Evolutionary conservation across 75 land plant species (phyloP).

Genomic region (Chamaecyparis obtusa): DNA sequence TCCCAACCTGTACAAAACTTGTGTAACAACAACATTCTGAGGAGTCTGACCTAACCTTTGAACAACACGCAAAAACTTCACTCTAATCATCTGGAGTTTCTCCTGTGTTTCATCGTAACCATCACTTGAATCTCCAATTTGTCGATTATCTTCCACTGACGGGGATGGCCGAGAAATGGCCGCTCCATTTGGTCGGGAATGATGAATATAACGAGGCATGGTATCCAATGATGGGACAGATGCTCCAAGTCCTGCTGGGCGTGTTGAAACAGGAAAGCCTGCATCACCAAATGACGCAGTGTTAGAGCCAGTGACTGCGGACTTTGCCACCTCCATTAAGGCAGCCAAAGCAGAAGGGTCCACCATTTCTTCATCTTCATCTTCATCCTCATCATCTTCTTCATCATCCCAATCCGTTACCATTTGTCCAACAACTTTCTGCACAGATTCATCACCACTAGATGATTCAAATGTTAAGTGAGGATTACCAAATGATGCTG

Average conservation of each 20-base stretch:
- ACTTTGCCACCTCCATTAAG: constrained; percentile 55
- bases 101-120: constrained; percentile 69
- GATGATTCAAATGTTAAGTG: constrained; percentile 9
- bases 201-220: constrained; percentile 41
- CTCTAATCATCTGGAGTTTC: constrained; percentile 73
- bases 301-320: constrained; percentile 37
- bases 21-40: constrained; percentile 76
- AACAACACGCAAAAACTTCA: constrained; percentile 85
- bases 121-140: constrained; percentile 37
- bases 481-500: background rate
- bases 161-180: constrained; percentile 27
- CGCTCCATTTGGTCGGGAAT: constrained; percentile 23
- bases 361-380: constrained; percentile 30
- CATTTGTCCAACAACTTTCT: constrained; percentile 2
- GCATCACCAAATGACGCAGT: constrained; percentile 41
- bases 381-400: constrained; percentile 17
- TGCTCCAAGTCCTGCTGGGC: constrained; percentile 75
- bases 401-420: constrained; percentile 15
- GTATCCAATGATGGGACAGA: constrained; percentile 48
- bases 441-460: background rate
- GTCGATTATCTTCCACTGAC: constrained; percentile 29
- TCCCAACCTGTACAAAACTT: constrained; percentile 78
- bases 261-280: constrained; percentile 42
- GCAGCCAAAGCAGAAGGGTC: constrained; percentile 74
- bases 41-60: constrained; percentile 79